These are phyloP conservation scores for Entonaema liquescens DNA, from an alignment of 495 filamentous ascomycete species.

Conservation along the genomic window DNA sequence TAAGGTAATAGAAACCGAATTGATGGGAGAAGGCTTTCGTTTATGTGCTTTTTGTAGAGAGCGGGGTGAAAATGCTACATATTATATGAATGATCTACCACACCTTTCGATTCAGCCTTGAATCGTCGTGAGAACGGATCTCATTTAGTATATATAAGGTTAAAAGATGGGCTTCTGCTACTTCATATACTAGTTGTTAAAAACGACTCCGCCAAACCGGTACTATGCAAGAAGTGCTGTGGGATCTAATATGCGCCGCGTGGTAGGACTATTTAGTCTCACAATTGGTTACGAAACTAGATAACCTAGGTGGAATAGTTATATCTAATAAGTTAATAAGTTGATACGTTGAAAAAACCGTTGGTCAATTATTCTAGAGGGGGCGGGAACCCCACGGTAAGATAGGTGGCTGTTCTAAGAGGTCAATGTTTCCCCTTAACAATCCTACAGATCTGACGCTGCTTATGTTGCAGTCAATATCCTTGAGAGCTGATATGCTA, in stretches of 20 bases:
- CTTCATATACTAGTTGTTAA: background rate
- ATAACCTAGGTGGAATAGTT: background rate
- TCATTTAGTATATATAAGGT: conserved; percentile 11
- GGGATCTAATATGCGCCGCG: conserved; percentile 18
- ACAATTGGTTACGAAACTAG: conserved; percentile 9
- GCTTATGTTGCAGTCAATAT: background rate
- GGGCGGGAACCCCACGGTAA: conserved; percentile 33
- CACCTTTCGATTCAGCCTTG: conserved; percentile 34
- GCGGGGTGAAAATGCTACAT: conserved; percentile 41
- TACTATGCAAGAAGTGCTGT: conserved; percentile 22
- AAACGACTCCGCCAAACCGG: conserved; percentile 12
- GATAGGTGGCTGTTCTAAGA: background rate
- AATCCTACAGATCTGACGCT: background rate
- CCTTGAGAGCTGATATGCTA: conserved; percentile 19
- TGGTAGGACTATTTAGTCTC: conserved; percentile 4
- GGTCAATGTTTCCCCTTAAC: conserved; percentile 28
- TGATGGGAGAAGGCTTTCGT: conserved; percentile 37
- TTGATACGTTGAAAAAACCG: background rate
- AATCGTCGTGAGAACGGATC: conserved; percentile 22
- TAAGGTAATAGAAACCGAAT: conserved; percentile 22
- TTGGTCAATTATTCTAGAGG: conserved; percentile 5
- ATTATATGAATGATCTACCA: conserved; percentile 39
- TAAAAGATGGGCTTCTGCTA: conserved; percentile 1
- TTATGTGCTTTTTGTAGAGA: conserved; percentile 28
- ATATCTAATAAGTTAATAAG: background rate